These are phyloP conservation scores for Monosporascus ibericus DNA, from an alignment of 2,329 filamentous ascomycete species.

Conservation along the genomic window DNA sequence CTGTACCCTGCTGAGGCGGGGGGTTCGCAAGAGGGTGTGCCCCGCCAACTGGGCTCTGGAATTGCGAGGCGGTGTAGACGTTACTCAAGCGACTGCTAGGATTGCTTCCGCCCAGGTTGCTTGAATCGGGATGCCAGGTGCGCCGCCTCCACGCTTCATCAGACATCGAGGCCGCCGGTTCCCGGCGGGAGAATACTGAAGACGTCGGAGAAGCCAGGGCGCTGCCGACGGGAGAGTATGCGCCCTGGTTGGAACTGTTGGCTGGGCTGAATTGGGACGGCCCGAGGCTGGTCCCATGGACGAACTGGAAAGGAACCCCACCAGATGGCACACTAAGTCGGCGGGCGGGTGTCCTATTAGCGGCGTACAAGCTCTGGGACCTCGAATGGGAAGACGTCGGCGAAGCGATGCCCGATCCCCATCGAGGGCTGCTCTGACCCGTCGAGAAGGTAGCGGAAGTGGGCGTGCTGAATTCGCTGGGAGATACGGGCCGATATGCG, in stretches of 20 bases:
- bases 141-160: slow-evolving; percentile 77
- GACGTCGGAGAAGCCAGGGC: slow-evolving; percentile 60
- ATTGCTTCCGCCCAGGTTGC: slow-evolving; percentile 51
- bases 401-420: slow-evolving; percentile 63
- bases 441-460: slow-evolving; percentile 78
- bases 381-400: slow-evolving; percentile 64
- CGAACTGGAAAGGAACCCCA: slow-evolving; percentile 66
- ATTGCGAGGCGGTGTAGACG: slow-evolving; percentile 62
- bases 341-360: slow-evolving; percentile 60
- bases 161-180: slow-evolving; percentile 54
- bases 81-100: slow-evolving; percentile 69
- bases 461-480: slow-evolving; percentile 72
- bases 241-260: slow-evolving; percentile 48
- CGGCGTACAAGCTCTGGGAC: slow-evolving; percentile 65
- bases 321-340: slow-evolving; percentile 78
- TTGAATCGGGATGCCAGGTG: slow-evolving; percentile 84
- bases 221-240: slow-evolving; percentile 54
- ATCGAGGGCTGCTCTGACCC: slow-evolving; percentile 70
- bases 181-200: slow-evolving; percentile 57
- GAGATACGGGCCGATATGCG: slow-evolving; percentile 61
- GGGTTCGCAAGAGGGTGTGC: slow-evolving; percentile 41
- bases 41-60: slow-evolving; percentile 44
- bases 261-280: slow-evolving; percentile 49
- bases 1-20: slow-evolving; percentile 46
- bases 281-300: slow-evolving; percentile 49